Conservation (phyloP, 148 eudicot genomes). For the Polygonum aviculare region DNA sequence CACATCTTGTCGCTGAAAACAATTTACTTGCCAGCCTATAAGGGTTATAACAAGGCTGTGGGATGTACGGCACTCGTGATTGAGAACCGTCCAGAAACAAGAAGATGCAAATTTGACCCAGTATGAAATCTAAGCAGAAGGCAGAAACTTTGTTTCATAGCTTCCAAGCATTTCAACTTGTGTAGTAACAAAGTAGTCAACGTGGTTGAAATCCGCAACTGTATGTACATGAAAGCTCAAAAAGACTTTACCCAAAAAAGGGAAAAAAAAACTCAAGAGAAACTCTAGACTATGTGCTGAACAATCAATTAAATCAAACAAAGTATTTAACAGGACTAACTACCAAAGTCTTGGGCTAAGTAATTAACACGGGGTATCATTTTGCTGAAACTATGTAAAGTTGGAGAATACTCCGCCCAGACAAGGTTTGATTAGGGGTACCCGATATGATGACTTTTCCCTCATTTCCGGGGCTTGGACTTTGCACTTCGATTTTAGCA, state of each 20-base stretch:
- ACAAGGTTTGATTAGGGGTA: slow-evolving; percentile 30
- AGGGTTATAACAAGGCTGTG: no score
- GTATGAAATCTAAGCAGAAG: neutral
- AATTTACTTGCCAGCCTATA: no score
- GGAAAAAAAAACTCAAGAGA: neutral
- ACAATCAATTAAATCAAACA: neutral
- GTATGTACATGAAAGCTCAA: neutral
- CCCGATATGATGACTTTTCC: slow-evolving; percentile 50
- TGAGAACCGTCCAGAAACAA: no score
- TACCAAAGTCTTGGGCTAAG: neutral
- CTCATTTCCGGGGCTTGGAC: slow-evolving; percentile 27
- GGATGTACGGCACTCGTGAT: no score
- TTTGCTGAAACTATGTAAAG: slow-evolving; percentile 29
- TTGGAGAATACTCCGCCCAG: slow-evolving; percentile 43
- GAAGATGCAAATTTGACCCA: no score
- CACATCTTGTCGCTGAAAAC: no score
- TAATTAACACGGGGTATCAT: neutral
- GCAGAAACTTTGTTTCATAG: neutral
- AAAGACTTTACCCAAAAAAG: neutral
- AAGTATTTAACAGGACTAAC: neutral
- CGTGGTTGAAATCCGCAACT: neutral
- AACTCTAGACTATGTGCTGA: neutral
- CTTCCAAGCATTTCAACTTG: neutral
- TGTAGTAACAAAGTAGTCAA: neutral
- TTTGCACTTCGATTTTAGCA: slow-evolving; percentile 27